A percentile compares a stretch with the other conserved stretches of the same genome.
Evolutionary conservation across 1,284 basidiomycete species (phyloP).

Genomic region (Moesziomyces globuligerus): DNA sequence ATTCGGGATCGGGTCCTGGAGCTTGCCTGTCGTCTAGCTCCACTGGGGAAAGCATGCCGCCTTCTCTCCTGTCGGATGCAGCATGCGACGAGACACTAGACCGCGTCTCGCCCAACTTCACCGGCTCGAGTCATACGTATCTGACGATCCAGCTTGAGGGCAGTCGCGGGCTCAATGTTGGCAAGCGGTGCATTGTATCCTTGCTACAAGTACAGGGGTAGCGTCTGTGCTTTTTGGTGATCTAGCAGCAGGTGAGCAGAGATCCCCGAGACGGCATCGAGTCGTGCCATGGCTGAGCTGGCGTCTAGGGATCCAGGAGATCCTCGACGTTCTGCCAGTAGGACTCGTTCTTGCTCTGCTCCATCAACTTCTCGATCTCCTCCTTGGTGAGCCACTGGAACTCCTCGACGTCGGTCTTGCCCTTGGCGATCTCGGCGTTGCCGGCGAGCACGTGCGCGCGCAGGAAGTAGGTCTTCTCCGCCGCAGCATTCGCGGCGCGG

Average conservation of each 20-base stretch:
- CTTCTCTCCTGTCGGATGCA: too few relatives aligned
- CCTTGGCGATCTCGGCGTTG: conserved; percentile 33
- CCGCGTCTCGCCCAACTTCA: too few relatives aligned
- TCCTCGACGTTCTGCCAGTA: conserved; percentile 83
- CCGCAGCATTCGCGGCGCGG: conserved; percentile 9
- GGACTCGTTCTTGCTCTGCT: conserved; percentile 71
- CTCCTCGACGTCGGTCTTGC: conserved; percentile 71
- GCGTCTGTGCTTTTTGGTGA: not conserved
- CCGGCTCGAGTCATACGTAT: too few relatives aligned
- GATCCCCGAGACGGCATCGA: too few relatives aligned
- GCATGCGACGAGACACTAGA: too few relatives aligned
- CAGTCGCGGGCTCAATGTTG: too few relatives aligned
- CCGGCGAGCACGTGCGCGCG: conserved; percentile 59
- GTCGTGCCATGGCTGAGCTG: not conserved
- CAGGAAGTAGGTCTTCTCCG: conserved; percentile 58
- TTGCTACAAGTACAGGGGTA: not conserved
- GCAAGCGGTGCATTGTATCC: not conserved
- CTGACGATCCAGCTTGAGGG: too few relatives aligned
- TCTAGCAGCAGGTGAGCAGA: too few relatives aligned
- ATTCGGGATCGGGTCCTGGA: too few relatives aligned
- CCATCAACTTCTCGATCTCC: conserved; percentile 74
- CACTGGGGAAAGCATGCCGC: too few relatives aligned
- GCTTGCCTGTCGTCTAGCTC: too few relatives aligned
- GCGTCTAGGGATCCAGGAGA: conserved; percentile 71
- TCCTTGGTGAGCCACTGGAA: conserved; percentile 91